Evolutionary conservation across 2,329 filamentous ascomycete genomes (phyloP).

Genomic region (Taxawa tesnikishii): DNA sequence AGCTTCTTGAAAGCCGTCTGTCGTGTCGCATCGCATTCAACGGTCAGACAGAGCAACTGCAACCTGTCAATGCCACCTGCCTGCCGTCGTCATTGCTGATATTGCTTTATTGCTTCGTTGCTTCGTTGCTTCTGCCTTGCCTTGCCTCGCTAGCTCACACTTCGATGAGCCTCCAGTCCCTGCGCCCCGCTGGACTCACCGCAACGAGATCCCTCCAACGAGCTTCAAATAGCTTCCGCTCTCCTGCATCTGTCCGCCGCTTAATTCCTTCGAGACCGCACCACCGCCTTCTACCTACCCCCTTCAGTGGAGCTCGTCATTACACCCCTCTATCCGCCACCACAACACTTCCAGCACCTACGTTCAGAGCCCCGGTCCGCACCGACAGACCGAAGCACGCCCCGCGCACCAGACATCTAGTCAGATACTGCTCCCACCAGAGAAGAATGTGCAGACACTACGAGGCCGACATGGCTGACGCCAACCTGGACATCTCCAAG

Average conservation of each 20-base stretch:
- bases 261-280: background rate
- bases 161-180: background rate
- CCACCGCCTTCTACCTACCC: background rate
- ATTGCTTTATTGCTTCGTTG: too few species aligned
- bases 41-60: too few species aligned
- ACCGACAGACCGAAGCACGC: too few species aligned
- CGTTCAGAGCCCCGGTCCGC: too few species aligned
- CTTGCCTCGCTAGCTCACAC: too few species aligned
- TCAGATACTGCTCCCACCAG: constrained; percentile 61
- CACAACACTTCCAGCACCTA: too few species aligned
- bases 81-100: too few species aligned
- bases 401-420: too few species aligned
- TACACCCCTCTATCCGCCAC: background rate
- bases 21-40: too few species aligned
- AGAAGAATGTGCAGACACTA: constrained; percentile 61
- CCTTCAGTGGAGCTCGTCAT: background rate
- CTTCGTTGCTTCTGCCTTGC: too few species aligned
- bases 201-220: background rate
- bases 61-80: too few species aligned
- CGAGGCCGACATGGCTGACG: constrained; percentile 41
- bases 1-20: too few species aligned
- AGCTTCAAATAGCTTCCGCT: background rate
- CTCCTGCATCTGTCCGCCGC: background rate
- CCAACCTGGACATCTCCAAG: constrained; percentile 47
- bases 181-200: background rate